Base-by-base conservation (phyloP, 805 yeast species). In the Wickerhamomyces chaumierensis region DNA sequence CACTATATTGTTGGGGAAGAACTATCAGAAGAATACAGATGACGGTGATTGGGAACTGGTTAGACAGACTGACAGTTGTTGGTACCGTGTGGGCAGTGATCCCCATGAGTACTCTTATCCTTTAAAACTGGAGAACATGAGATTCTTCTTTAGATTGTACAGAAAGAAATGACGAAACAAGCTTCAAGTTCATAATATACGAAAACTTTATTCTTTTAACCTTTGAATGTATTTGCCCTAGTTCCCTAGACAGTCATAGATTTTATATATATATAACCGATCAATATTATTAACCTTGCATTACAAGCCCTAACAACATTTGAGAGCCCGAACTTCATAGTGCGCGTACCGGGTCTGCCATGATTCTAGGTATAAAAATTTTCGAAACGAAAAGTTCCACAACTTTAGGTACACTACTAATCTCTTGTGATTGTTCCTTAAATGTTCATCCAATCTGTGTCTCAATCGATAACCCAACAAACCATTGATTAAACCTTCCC, bases 121-220 rank as follows among this genome's bases (percentile, higher is more conserved):
- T 3, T 61, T 83, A 59, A 81, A 82, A 48, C 58, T 86, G 43
- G 95, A 86, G 53, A 86, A 82, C 54, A 85, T 85, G 95, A 69
- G 95, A 43, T 83, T 82, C 55, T 85, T 86, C 56, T 78, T 80
- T 55, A 67, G 94, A 48, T 60, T 86, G 35, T 86, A 84, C 60
- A 65, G 71, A 48, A 78, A 73, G 62, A 67, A 60, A 43, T 70
- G 48, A n/a, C n/a, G n/a, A n/a, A n/a, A n/a, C n/a, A n/a, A n/a
- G n/a, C n/a, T n/a, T n/a, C n/a, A n/a, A n/a, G n/a, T n/a, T n/a
- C n/a, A n/a, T n/a, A n/a, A n/a, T n/a, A n/a, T n/a, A n/a, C n/a
- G n/a, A n/a, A n/a, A n/a, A n/a, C n/a, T n/a, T n/a, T n/a, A n/a
- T n/a, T n/a, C n/a, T n/a, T n/a, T n/a, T n/a, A n/a, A n/a, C n/a